Evolutionary conservation across 2,329 filamentous ascomycete genomes (phyloP), one percentile per base, ranked within the genome.

Genomic region (Diaporthe eres): DNA sequence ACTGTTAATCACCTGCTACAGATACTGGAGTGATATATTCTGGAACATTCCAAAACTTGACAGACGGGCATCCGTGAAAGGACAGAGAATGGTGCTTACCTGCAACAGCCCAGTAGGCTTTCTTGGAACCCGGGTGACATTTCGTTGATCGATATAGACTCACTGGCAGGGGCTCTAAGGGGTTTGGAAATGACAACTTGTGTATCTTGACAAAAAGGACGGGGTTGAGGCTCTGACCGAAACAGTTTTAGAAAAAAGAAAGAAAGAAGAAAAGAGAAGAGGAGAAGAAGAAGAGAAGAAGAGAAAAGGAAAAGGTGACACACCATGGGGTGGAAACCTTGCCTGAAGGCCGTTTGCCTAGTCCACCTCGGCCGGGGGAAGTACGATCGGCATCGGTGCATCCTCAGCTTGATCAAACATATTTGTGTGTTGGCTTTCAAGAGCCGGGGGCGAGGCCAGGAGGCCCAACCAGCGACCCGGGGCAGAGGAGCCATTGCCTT

Each of bases 111-210:
- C 39, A 57, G 7, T 5, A 53, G 44, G n/a, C 22, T 53, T 25
- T 10, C n/a, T 47, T 57, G 28, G n/a, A 44, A 72, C 22, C 31
- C 34, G 42, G 31, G 7, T 55, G 71, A 72, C 71, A 72, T 63
- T 28, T 51, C 22, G 22, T 42, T 42, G 17, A 2, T 8, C 7
- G 31, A 19, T 28, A 7, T 17, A 19, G 37, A 34, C 4, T 61
- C 10, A 31, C 13, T 19, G 55, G 15, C 10, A n/a, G 0, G 22
- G 28, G 9, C 13, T 17, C 1, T 19, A 9, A 4, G 25, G 25
- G n/a, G 5, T n/a, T 25, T 15, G 22, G 25, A 5, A 22, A 34
- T 44, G 19, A 31, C 37, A 12, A 13, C 31, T 31, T 31, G 31
- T 31, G 15, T 8, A 19, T 19, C 4, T 4, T 34, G 15, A 34